Evolutionary conservation across 1,284 basidiomycete species (phyloP), one percentile per base, ranked within the genome.

Genomic region (Hemileia vastatrix): DNA sequence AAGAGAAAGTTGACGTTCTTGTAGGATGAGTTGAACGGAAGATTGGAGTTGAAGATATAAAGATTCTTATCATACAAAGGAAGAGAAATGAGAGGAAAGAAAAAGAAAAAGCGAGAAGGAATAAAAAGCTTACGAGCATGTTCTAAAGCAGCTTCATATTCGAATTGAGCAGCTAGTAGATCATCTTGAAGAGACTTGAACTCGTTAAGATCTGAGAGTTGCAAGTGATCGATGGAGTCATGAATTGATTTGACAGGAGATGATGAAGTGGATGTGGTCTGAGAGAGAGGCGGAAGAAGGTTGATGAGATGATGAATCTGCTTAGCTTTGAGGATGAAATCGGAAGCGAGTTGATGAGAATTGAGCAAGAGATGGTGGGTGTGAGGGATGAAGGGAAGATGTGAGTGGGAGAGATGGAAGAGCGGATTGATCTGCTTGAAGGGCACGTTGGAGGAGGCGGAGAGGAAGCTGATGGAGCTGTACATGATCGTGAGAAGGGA

Each of bases 401-500:
- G 54, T 44, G 59, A 43, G 54, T 61, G 59, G 24, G 59, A 48
- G 59, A 61, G 54, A n/a, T 51, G 52, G 32, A 61, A 48, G 51
- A 54, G 51, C 6, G 59, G 59, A 27, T 61, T 61, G 32, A 61
- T 24, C 40, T 61, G 59, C 24, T 61, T 54, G 45, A 61, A 61
- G 32, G 54, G 44, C 4, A 52, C 59, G 11, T 61, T 61, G 6
- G 51, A 24, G 6, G 59, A 61, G 6, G 51, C 23, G 6, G 59
- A 61, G n/a, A 61, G 52, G 52, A 53, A 61, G 43, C 59, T 61
- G 1, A 61, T 11, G 31, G 59, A 54, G 52, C 59, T 61, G 49
- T 61, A 61, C 59, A 61, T 61, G 43, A 61, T 61, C 48, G 59
- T 61, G 4, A 61, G 51, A 52, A 61, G 59, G 51, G 54, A 45